Percentiles rank a stretch among this genome's conserved stretches.
phyloP scores from a whole-genome alignment of 371 early-diverging fungal genomes.

The Agmasoma carcini region DNA sequence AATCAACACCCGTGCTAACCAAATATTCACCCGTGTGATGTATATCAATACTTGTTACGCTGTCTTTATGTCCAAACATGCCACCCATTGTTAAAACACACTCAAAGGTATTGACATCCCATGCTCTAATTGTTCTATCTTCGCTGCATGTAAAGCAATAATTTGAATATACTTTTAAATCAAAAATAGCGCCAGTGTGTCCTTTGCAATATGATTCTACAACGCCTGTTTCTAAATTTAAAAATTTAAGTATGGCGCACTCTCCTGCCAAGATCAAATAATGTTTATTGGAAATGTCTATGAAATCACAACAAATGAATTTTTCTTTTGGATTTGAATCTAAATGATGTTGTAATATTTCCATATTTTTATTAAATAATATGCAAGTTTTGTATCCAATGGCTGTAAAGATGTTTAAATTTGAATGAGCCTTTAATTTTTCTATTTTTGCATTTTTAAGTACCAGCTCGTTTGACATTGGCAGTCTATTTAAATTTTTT shows the following conservation, averaged over 20 bases:
- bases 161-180: constrained; percentile 42
- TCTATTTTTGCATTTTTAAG: constrained; percentile 19
- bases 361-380: constrained; percentile 6
- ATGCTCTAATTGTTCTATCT: constrained; percentile 63
- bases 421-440: background rate
- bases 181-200: constrained; percentile 40
- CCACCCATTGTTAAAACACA: constrained; percentile 58
- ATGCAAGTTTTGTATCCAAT: constrained; percentile 20
- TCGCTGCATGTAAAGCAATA: constrained; percentile 60
- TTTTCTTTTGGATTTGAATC: constrained; percentile 34
- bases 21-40: constrained; percentile 55
- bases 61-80: constrained; percentile 57
- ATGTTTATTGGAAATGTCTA: constrained; percentile 5
- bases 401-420: constrained; percentile 14
- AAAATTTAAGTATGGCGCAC: constrained; percentile 33
- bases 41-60: constrained; percentile 59
- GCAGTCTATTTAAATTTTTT: background rate
- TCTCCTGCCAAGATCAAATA: constrained; percentile 25
- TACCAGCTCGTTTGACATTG: background rate
- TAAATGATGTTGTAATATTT: constrained; percentile 8
- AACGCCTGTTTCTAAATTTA: constrained; percentile 20
- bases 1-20: constrained; percentile 60
- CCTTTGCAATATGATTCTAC: constrained; percentile 16
- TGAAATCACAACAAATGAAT: constrained; percentile 29
- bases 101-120: constrained; percentile 56